These are phyloP conservation scores for Avena eriantha DNA, from an alignment of 176 grass and related monocot species.

Conservation along the genomic window DNA sequence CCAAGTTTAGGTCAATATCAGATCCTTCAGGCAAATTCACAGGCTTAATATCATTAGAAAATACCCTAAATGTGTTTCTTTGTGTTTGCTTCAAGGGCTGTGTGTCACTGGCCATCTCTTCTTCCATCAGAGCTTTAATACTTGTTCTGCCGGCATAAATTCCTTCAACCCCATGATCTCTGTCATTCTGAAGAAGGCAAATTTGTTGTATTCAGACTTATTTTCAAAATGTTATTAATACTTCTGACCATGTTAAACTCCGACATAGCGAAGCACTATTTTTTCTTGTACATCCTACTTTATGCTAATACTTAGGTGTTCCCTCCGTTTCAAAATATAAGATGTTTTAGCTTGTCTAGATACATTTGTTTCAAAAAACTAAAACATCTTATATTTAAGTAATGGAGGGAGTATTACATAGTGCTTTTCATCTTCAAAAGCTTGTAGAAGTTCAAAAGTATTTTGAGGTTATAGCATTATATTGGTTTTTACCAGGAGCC, in stretches of 20 bases:
- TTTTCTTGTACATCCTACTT: too few relatives aligned
- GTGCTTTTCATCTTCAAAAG: neutral
- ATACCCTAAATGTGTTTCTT: slow-evolving; percentile 42
- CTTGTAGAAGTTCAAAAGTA: neutral
- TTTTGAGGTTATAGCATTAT: neutral
- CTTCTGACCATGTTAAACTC: slow-evolving; percentile 8
- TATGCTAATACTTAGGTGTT: neutral
- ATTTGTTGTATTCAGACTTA: slow-evolving; percentile 3
- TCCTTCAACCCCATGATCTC: slow-evolving; percentile 30
- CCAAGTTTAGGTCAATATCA: slow-evolving; percentile 70
- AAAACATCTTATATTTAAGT: too few relatives aligned
- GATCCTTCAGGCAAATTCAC: slow-evolving; percentile 50
- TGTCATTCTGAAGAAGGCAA: slow-evolving; percentile 55
- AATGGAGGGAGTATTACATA: too few relatives aligned
- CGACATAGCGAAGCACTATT: neutral
- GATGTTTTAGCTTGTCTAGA: too few relatives aligned
- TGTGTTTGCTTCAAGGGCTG: slow-evolving; percentile 52
- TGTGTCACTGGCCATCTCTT: slow-evolving; percentile 79
- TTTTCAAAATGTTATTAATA: slow-evolving; percentile 23
- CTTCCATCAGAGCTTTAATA: slow-evolving; percentile 89
- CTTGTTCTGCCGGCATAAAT: slow-evolving; percentile 57
- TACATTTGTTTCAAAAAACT: too few relatives aligned
- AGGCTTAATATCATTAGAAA: slow-evolving; percentile 48
- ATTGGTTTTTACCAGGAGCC: neutral
- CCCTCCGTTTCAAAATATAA: too few relatives aligned